Conservation (phyloP, 148 eudicot species). For the Fallopia convolvulus region DNA sequence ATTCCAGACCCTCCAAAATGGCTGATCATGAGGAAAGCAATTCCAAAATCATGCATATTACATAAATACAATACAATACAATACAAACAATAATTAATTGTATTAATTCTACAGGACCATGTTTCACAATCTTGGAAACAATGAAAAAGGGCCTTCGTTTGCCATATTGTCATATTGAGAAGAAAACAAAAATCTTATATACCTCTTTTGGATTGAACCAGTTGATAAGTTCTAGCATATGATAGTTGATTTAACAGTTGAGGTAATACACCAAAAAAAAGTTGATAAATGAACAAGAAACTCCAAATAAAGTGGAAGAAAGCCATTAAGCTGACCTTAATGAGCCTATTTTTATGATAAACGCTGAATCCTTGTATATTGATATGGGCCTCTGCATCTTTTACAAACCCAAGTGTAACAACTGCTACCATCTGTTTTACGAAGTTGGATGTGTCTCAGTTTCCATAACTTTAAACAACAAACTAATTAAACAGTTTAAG, state of each 20-base stretch:
- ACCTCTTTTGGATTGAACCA: neutral
- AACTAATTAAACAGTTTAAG: neutral
- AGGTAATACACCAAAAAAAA: neutral
- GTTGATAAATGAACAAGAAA: neutral
- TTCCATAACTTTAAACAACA: neutral
- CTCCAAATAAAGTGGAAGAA: neutral
- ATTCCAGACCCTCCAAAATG: conserved; percentile 86
- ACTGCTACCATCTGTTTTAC: conserved; percentile 37
- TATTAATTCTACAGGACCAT: neutral
- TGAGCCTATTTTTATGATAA: conserved; percentile 73
- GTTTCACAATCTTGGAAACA: neutral
- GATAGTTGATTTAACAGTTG: neutral
- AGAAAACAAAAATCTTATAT: neutral
- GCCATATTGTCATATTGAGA: too few species aligned
- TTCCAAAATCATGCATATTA: neutral
- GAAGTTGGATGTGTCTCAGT: neutral
- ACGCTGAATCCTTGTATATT: conserved; percentile 81
- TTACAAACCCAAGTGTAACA: conserved; percentile 58
- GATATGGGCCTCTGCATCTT: conserved; percentile 66
- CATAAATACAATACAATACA: neutral
- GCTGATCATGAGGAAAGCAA: conserved; percentile 31
- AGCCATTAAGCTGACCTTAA: conserved; percentile 31
- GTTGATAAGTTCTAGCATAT: neutral
- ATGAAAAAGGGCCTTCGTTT: neutral
- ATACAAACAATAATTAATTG: neutral